Evolutionary conservation across 108 stramenopile genomes (phyloP), one percentile per base, ranked within the genome.

Genomic region (Parietichytrium sp.): DNA sequence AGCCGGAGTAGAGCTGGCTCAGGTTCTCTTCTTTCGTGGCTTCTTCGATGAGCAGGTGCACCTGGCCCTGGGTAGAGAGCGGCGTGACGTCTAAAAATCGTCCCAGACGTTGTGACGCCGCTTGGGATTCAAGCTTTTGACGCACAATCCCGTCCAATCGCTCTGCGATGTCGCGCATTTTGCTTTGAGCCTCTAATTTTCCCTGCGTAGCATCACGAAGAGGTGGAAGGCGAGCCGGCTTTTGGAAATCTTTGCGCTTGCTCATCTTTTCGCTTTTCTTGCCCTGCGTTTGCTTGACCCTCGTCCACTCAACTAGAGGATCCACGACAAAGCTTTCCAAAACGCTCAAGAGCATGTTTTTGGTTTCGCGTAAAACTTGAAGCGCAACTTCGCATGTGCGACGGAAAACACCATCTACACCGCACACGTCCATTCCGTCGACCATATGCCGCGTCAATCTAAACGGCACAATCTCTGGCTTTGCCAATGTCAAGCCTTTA

Each of bases 381-480:
- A 99, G 92, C 49, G 89, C 88, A 23, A 89, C 89, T 54, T 93
- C 91, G 54, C 97, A 81, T 15, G 89, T 89, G 13, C 89, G 88
- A 31, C 90, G 89, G 85, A 90, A 98, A 23, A 92, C 83, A 4
- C 99, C 99, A 54, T 97, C 96, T 8, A 88, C 86, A 1, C 96
- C 96, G 6, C 87, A 86, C 16, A 95, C 91, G 13, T 96, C 98
- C 84, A 98, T 95, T 8, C 93, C 95, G 83, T 98, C 98, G 13
- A 98, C 78, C 96, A 99, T 97, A 80, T 98, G 97, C 3, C 95
- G 93, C 13, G 98, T 98, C 31, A 98, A 87, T 2, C 99, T 93
- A 79, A 99, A 99, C 0, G 99, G 99, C 51, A 99, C 95, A 26
- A 98, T 90, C 83, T 99, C 99, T 2, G 99, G 98, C 27, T 85